Evolutionary conservation across 2,329 filamentous ascomycete species (phyloP), one percentile per base, ranked within the genome.

Genomic region (Claviceps sp.): DNA sequence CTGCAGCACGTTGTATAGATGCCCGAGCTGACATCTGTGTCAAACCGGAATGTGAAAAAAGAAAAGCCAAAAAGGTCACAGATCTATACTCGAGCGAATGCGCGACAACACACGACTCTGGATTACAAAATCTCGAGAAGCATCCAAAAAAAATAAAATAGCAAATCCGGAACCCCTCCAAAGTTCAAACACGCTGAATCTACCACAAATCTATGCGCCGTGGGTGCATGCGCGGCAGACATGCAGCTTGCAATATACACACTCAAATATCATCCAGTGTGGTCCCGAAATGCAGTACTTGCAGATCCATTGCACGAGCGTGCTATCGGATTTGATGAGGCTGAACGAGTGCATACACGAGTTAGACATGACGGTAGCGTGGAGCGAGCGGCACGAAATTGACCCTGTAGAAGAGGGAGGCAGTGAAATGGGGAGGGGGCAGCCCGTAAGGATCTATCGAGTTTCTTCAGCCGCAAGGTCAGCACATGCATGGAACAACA

Each of bases 261-360:
- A 86, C 65, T 85, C 80, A 57, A 77, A 85, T 60, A 86, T 85
- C 66, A 76, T 77, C 78, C 80, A 84, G 65, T 81, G 77, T 50
- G 81, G 81, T 1, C 81, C 81, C 2, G 76, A 77, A 55, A 80
- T 75, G 63, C 82, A 85, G 60, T 82, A 68, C 54, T 77, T 74
- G 70, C 82, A 86, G 49, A 73, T 72, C 81, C 81, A 86, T 63
- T 82, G 76, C 52, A 86, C 73, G 51, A 85, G 64, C 11, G 75
- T 82, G 61, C 71, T 82, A 60, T 84, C 80, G 34, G 79, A 81
- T 67, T 85, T 85, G 68, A 85, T 76, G 65, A 84, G 73, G 60
- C 73, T 74, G 68, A 84, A 85, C 11, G 73, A 73, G 63, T 85
- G 82, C 39, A 74, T 72, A 64, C 82, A 85, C 55, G 73, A 73